Evolutionary conservation across 2,329 filamentous ascomycete species (phyloP).

Genomic region (Fusarium pseudonygamai): DNA sequence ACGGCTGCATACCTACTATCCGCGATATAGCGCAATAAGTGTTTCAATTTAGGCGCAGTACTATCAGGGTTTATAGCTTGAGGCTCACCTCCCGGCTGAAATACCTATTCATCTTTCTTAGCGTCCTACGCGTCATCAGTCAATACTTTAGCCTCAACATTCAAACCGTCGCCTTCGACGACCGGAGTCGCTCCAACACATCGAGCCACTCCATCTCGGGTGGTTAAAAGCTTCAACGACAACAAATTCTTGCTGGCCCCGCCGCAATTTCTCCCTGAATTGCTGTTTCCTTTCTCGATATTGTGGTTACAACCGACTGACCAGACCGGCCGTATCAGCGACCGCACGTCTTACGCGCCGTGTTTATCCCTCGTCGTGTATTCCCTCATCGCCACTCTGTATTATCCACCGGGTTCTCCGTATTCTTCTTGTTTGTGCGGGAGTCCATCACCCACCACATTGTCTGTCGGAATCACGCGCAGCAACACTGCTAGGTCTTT

Average conservation of each 20-base stretch:
- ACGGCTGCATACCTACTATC: neutral
- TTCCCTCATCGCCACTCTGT: slow-evolving; percentile 21
- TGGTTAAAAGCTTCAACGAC: neutral
- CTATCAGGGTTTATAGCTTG: neutral
- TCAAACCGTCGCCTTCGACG: neutral
- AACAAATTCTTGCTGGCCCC: slow-evolving; percentile 8
- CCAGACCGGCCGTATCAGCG: slow-evolving; percentile 37
- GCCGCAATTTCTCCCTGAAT: neutral
- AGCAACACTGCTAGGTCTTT: slow-evolving; percentile 18
- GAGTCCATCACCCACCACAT: slow-evolving; percentile 19
- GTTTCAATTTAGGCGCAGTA: too few species aligned
- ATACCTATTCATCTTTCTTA: neutral
- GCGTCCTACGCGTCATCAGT: slow-evolving; percentile 11
- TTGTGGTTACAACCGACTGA: slow-evolving; percentile 25
- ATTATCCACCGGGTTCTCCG: slow-evolving; percentile 3
- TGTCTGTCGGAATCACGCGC: slow-evolving; percentile 24
- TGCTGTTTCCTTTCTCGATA: slow-evolving; percentile 11
- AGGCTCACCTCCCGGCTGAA: neutral
- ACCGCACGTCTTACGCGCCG: slow-evolving; percentile 34
- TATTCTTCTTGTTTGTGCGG: slow-evolving; percentile 12
- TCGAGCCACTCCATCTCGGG: neutral
- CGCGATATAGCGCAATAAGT: neutral
- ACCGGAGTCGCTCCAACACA: neutral
- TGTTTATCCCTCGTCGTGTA: slow-evolving; percentile 22
- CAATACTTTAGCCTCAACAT: slow-evolving; percentile 3